phyloP scores from a whole-genome alignment of 2,329 filamentous ascomycete species.

The Fusarium brevicatenulatum region DNA sequence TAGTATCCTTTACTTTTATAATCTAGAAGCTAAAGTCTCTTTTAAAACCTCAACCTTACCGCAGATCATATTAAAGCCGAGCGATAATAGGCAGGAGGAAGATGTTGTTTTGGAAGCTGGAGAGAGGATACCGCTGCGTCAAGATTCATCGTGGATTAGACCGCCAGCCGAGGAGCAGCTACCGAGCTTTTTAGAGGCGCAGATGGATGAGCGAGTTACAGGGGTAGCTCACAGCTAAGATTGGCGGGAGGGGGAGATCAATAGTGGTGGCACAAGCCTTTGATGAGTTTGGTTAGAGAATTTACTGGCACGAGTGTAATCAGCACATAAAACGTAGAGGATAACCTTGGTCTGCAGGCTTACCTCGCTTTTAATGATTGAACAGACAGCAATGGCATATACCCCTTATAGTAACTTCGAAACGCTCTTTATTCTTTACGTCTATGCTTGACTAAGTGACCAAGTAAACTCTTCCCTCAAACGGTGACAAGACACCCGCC shows the following conservation, averaged over 20 bases:
- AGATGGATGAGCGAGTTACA: not conserved
- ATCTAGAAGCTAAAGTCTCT: too few relatives aligned
- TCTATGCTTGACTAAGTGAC: conserved; percentile 2
- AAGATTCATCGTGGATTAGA: conserved; percentile 7
- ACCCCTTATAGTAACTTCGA: not conserved
- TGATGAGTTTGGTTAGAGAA: too few relatives aligned
- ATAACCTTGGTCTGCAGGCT: not conserved
- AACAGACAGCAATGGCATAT: too few relatives aligned
- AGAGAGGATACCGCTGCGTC: too few relatives aligned
- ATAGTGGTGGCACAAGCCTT: accelerated
- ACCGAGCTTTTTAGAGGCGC: not conserved
- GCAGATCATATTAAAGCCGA: not conserved
- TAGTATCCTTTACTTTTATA: too few relatives aligned
- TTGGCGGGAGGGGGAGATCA: accelerated
- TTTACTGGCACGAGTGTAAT: accelerated
- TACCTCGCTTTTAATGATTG: not conserved
- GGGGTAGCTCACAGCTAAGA: accelerated
- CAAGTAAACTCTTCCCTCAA: conserved; percentile 48
- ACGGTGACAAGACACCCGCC: conserved; percentile 34
- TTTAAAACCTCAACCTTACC: too few relatives aligned
- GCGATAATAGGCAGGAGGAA: not conserved
- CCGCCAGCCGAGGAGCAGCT: not conserved
- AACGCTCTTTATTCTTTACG: not conserved
- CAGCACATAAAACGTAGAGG: accelerated
- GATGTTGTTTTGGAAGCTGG: not conserved